Evolutionary conservation across 768 basidiomycete species (phyloP), one percentile per base, ranked within the genome.

Genomic region (Hydnum rufescens): DNA sequence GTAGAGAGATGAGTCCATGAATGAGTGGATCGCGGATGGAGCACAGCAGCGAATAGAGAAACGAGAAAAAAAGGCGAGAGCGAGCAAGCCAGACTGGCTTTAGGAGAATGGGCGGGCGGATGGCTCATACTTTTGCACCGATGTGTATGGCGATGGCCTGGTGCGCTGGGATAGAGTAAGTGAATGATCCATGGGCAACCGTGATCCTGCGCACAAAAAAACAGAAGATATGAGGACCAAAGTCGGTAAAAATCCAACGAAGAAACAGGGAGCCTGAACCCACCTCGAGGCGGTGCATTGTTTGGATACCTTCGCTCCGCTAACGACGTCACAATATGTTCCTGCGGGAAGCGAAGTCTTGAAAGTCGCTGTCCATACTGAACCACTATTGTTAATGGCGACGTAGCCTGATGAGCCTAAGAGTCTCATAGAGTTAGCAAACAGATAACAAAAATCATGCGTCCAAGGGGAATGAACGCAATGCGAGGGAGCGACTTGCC

Each of bases 131-230:
- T n/a, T n/a, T n/a, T n/a, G 57, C 54, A 43, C 58, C 58, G 8
- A 47, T 55, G 39, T 56, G 55, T 4, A 59, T 30, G 3, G 53
- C 58, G 3, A 59, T 58, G 1, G 78, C 76, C 54, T 67, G 70
- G 2, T 75, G 68, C 0, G 74, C 67, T 1, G 67, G 63, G 0
- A 81, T 69, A 0, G 68, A 72, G 0, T 71, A 72, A 3, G 61
- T 70, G 61, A 80, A 73, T 3, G 55, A 57, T 1, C 78, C 66
- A 5, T 49, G 47, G 1, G 70, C 69, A 8, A 79, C 74, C 0
- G 67, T 68, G 56, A 74, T 63, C 0, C 76, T 78, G 26, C 13
- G 13, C 13, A 28, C 16, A 16, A 13, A 16, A 8, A 8, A 8
- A 8, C 19, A 19, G 19, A 39, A 39, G n/a, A n/a, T 25, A 8